Base-by-base conservation (phyloP, 2,329 filamentous ascomycete species). In the Purpureocillium lavendulum region DNA sequence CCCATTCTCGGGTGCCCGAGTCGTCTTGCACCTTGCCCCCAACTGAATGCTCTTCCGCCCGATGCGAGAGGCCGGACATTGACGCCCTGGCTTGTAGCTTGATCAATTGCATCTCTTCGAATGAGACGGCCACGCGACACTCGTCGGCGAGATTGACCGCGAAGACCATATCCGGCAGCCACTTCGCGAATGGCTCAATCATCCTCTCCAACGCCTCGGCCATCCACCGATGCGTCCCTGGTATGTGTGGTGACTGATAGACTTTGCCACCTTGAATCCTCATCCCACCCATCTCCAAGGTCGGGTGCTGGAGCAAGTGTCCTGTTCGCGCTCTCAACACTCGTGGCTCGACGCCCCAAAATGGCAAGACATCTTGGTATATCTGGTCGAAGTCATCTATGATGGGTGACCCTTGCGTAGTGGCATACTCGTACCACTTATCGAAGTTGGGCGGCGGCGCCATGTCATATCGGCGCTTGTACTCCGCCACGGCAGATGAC, bases 371-470 rank as follows among this genome's bases (percentile, higher is more conserved):
- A 42, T 82, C 76, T 38, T 79, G 68, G 50, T 83, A 75, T 40
- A 90, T 85, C 30, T 80, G 82, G 49, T 85, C 82, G 49, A 84
- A 92, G 52, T 84, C 79, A 51, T 92, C 86, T 39, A 88, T 76
- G 42, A 89, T 65, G 40, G 77, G 69, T 1, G 86, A 83, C 17
- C 71, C 58, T 33, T 61, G 60, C 11, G 71, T 65, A 43, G 69
- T 73, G 7, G 85, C 84, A 53, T 84, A 88, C 28, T 82, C 71
- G 54, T 80, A 89, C 86, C 86, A 92, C 47, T 78, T 78, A 53
- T 89, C 84, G 49, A 90, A 92, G 45, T 83, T 73, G 3, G 79
- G 82, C 11, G 86, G 86, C 13, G 86, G 86, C 12, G 85, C 72
- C 9, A 77, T 73, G 50, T 84, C 44, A 43, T 71, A 60, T 6